phyloP scores from a whole-genome alignment of 768 basidiomycete species.

The Pleurotus tuber-regium region DNA sequence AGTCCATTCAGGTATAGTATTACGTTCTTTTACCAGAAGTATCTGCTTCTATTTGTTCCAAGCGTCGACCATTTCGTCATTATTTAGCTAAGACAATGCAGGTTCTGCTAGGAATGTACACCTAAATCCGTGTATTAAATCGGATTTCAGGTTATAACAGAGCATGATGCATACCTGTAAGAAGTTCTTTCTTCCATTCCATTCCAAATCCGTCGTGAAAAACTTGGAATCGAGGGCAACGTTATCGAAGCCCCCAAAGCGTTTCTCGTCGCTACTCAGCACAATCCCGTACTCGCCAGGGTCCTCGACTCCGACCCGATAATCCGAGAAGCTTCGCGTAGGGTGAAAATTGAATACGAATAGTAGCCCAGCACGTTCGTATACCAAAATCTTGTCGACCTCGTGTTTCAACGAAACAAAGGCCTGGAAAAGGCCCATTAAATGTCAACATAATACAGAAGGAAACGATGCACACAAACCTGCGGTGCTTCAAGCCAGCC shows the following conservation, averaged over 20 bases:
- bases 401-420: conserved; percentile 96
- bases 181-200: conserved; percentile 93
- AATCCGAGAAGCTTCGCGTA: conserved; percentile 87
- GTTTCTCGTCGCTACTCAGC: conserved; percentile 81
- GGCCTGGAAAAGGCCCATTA: conserved; percentile 48
- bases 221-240: conserved; percentile 60
- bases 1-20: too few species aligned
- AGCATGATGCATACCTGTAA: conserved; percentile 59
- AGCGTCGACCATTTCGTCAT: neutral
- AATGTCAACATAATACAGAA: neutral
- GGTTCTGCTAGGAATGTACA: conserved; percentile 69
- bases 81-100: conserved; percentile 61
- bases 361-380: conserved; percentile 88
- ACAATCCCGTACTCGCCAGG: conserved; percentile 83
- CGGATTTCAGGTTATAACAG: conserved; percentile 7
- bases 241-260: conserved; percentile 90
- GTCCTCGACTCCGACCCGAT: conserved; percentile 85
- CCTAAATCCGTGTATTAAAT: conserved; percentile 34
- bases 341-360: conserved; percentile 99
- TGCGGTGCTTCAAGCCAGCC: conserved; percentile 83
- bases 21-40: too few species aligned
- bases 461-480: conserved; percentile 36
- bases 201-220: conserved; percentile 82
- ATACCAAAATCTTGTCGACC: conserved; percentile 88
- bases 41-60: too few species aligned